Evolutionary conservation across 228 moss, liverwort and hornwort species (phyloP), one percentile per base, ranked within the genome.

Genomic region (Sphagnum magellanicum): DNA sequence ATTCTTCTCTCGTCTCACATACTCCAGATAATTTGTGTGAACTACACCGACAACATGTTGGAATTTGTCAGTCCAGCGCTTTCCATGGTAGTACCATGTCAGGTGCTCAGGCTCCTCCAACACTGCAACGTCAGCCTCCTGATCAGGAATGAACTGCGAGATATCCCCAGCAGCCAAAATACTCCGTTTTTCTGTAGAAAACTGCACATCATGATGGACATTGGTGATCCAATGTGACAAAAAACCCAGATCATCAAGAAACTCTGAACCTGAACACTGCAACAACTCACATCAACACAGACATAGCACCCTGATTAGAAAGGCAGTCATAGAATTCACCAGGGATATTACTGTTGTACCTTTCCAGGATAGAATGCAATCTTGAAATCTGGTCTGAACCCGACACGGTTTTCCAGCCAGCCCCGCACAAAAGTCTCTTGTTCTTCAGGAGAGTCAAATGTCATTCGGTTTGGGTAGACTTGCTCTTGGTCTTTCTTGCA

Each of bases 101-200:
- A 96, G 84, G 79, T 96, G 96, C 65, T 96, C 96, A 8, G 96
- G 96, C 75, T 96, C 96, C 78, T 96, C 93, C 63, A 96, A 72
- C 70, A 96, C 91, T 68, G 96, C 96, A 65, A 96, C 73, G 74
- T 96, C 93, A 58, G 96, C 93, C 74, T 92, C 96, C 71, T 73
- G 83, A 63, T 92, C 87, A 69, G 93, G 93, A 70, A 96, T 89
- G 67, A 88, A 91, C 76, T 89, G 81, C 63, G 89, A 93, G 59
- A 93, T 88, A 74, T 96, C 93, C 61, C 96, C 96, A 60, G 85
- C 91, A 50, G 91, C 93, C 70, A 96, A 68, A 60, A 96, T 96
- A 79, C 96, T 96, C 68, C 96, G 87, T 60, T 96, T 91, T 52
- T 88, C 78, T 51, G 81, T 71, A 14, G 93, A 92, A 75, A 96